Conservation (phyloP, 306 rosid species). For the Acacia confusa region DNA sequence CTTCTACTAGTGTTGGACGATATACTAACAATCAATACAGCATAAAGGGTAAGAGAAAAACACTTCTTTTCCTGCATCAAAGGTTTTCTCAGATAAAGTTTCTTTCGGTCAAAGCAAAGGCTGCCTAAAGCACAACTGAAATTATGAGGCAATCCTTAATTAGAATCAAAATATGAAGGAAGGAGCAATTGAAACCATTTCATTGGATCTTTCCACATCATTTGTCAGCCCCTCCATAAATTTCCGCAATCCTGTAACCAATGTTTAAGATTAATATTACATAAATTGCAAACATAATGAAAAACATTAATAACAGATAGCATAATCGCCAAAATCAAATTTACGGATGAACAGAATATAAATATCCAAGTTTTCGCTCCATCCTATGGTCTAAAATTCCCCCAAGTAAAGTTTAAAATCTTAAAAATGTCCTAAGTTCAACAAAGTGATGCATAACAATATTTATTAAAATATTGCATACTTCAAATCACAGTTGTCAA, state of each 20-base stretch:
- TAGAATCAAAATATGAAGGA: background rate
- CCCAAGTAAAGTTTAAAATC: constrained; percentile 3
- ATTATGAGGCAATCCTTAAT: constrained; percentile 6
- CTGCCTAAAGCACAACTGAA: constrained; percentile 13
- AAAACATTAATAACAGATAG: background rate
- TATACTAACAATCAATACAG: background rate
- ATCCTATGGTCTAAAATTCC: background rate
- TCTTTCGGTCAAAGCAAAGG: background rate
- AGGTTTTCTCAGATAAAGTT: background rate
- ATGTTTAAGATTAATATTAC: constrained; percentile 27
- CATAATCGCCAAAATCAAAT: background rate
- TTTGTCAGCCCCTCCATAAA: constrained; percentile 83
- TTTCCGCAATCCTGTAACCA: constrained; percentile 62
- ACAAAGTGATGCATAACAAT: background rate
- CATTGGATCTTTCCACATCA: constrained; percentile 93
- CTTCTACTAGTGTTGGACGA: background rate
- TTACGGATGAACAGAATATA: background rate
- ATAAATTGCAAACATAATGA: constrained; percentile 19
- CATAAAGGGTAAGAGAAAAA: background rate
- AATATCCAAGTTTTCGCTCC: background rate
- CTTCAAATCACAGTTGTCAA: constrained; percentile 14
- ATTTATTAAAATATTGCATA: background rate
- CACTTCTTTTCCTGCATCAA: background rate
- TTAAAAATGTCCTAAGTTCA: background rate
- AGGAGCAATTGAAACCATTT: constrained; percentile 58